These are phyloP conservation scores for Trichoderma sp. DNA, from an alignment of 2,329 filamentous ascomycete genomes.

Conservation along the genomic window DNA sequence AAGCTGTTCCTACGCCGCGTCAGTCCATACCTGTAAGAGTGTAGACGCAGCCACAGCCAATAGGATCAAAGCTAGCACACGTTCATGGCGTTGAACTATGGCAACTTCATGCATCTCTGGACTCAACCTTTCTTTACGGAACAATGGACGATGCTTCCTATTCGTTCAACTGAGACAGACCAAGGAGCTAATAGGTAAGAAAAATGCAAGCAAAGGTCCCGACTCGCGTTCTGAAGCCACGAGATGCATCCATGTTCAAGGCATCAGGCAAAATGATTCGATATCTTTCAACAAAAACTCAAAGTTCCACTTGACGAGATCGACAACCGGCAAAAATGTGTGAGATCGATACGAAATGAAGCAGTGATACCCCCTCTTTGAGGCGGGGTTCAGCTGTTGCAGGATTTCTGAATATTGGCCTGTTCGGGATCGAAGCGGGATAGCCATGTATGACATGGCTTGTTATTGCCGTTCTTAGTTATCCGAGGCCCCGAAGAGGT, in stretches of 20 bases:
- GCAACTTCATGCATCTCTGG: not conserved
- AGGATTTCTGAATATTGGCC: not conserved
- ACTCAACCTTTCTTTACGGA: not conserved
- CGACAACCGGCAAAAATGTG: not conserved
- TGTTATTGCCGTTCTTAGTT: not conserved
- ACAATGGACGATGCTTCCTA: not conserved
- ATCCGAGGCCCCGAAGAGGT: not conserved
- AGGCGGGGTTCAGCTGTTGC: not conserved
- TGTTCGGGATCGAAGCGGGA: not conserved
- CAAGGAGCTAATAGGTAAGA: not conserved
- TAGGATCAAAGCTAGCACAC: not conserved
- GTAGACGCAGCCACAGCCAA: not conserved
- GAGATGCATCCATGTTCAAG: not conserved
- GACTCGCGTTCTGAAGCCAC: not conserved
- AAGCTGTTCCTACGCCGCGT: not conserved
- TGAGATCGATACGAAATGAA: not conserved
- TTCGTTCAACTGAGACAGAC: not conserved
- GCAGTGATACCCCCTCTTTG: not conserved
- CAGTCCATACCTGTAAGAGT: not conserved
- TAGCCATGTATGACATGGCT: not conserved
- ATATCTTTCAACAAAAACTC: not conserved
- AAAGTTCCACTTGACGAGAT: slow-evolving; percentile 6
- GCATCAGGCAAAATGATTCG: not conserved
- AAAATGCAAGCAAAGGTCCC: not conserved
- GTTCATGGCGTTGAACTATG: not conserved